Evolutionary conservation across 805 yeast species (phyloP), one percentile per base, ranked within the genome.

Genomic region (Yamadazyma sp.): DNA sequence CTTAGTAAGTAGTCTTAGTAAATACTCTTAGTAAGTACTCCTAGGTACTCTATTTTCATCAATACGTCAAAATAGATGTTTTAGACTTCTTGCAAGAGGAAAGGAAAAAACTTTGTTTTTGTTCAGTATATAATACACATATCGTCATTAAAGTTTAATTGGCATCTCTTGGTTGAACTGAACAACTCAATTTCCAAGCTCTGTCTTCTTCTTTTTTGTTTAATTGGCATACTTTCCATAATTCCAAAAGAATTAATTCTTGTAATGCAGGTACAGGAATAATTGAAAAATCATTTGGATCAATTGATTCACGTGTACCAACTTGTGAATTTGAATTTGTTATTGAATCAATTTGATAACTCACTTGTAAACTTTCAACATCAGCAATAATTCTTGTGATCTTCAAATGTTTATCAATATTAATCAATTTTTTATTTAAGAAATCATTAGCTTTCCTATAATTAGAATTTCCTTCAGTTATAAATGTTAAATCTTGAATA

Each of bases 401-500:
- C 52, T 78, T 81, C 56, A 72, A 69, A 50, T 80, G 81, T 53
- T 85, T 85, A 53, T 82, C 93, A 43, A 84, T 75, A 50, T 85
- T 83, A 49, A 85, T 76, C 44, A 82, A 63, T 47, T 75, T 75
- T 49, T 75, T 77, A 43, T 70, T 70, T 48, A 76, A 62, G 48
- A 76, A 75, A 5, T 65, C 73, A 42, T 78, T 75, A 4, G 82
- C 79, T 41, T 69, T 75, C 52, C 89, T 67, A 53, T 65, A 79
- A 47, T 77, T 80, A 25, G 82, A 72, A 52, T 84, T 84, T n/a
- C 93, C 91, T 47, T 85, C 94, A 33, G 79, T 73, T n/a, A 83
- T 77, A 60, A 84, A 83, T 0, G 89, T 83, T 48, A 85, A 65
- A 57, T 85, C 95, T 57, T 82, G 93, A 29, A 85, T 61, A 54